phyloP scores from a whole-genome alignment of 139 green algal genomes.

The Chlamydomonas incerta region DNA sequence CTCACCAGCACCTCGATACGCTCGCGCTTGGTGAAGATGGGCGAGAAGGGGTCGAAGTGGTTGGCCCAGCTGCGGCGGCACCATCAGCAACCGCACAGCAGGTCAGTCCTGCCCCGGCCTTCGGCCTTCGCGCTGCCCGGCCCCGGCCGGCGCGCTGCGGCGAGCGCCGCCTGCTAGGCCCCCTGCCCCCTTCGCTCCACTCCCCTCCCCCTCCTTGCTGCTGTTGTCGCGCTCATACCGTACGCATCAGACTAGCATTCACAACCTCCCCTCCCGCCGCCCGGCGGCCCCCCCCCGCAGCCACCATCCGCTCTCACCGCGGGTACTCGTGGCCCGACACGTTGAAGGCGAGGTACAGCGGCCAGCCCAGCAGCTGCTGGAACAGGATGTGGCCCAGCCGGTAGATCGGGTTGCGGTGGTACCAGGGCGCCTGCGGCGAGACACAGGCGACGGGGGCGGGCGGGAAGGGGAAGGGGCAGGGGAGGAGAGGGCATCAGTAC shows the following conservation, averaged over 20 bases:
- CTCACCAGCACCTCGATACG: constrained; percentile 75
- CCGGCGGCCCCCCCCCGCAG: not conserved
- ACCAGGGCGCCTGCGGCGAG: constrained; percentile 14
- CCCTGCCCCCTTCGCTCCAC: too few species aligned
- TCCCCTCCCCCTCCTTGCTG: not conserved
- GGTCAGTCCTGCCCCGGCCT: too few species aligned
- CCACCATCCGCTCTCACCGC: not conserved
- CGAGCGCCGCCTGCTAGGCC: too few species aligned
- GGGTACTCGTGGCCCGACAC: constrained; percentile 74
- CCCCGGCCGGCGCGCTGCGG: too few species aligned
- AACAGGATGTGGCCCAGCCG: constrained; percentile 66
- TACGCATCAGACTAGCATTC: too few species aligned
- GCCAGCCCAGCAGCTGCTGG: constrained; percentile 84
- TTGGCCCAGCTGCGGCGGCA: constrained; percentile 62
- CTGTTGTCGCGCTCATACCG: too few species aligned
- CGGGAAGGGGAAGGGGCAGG: too few species aligned
- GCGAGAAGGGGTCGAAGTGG: constrained; percentile 91
- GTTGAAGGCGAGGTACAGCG: constrained; percentile 88
- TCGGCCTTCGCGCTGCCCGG: too few species aligned
- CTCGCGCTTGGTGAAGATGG: constrained; percentile 91
- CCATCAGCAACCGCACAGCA: too few species aligned
- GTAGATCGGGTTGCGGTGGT: constrained; percentile 41
- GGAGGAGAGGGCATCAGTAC: too few species aligned
- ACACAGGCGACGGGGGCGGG: too few species aligned
- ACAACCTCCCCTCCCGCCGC: not conserved